phyloP scores from a whole-genome alignment of 164 flowering plant species.

The Magnolia kwangsiensis region DNA sequence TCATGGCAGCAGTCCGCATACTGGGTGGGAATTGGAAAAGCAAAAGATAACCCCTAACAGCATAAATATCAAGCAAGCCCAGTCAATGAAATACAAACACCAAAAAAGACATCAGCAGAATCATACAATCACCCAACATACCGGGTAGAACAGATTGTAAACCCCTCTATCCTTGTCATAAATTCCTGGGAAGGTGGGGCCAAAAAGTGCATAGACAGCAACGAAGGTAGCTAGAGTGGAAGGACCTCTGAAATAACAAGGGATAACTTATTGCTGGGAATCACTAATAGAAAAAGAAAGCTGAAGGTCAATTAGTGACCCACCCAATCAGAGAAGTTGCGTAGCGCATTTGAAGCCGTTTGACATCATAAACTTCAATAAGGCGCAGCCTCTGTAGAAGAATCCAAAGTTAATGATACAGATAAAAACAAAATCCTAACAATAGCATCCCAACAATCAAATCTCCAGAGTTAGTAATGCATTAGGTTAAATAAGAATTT shows the following conservation, averaged over 20 bases:
- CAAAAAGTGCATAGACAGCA: constrained; percentile 91
- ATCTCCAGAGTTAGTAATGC: background rate
- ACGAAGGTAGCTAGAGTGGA: constrained; percentile 92
- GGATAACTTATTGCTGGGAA: background rate
- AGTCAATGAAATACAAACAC: background rate
- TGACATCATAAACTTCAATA: constrained; percentile 88
- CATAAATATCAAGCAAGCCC: background rate
- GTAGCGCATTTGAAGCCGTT: constrained; percentile 94
- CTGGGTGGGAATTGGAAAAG: constrained; percentile 91
- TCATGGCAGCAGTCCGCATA: constrained; percentile 78
- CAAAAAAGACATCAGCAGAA: background rate
- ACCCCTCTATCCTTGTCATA: constrained; percentile 92
- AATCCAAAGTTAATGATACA: background rate
- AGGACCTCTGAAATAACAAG: constrained; percentile 63
- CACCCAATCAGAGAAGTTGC: constrained; percentile 91
- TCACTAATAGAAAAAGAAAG: background rate
- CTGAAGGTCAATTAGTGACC: constrained; percentile 16
- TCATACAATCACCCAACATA: constrained; percentile 24
- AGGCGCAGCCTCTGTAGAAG: constrained; percentile 75
- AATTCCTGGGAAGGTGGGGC: constrained; percentile 94
- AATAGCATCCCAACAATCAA: background rate
- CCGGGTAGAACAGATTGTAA: constrained; percentile 86
- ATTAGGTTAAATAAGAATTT: background rate
- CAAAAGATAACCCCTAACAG: constrained; percentile 83
- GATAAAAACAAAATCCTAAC: no score